Base-by-base conservation (phyloP, 441 rosid species). In the Gossypium davidsonii region DNA sequence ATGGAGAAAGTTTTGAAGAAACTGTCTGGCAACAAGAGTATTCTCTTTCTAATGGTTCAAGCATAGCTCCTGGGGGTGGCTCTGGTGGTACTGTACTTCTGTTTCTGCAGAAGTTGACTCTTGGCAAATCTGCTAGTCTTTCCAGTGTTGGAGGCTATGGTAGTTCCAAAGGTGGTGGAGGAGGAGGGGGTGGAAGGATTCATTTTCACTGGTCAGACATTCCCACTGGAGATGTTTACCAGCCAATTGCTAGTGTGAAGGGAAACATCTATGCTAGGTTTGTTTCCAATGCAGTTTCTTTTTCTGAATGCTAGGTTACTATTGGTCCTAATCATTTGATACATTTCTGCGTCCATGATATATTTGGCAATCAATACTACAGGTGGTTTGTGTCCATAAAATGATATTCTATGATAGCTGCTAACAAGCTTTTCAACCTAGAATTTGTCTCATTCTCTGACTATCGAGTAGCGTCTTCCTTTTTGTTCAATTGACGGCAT, bases 161-260 rank as follows among this genome's bases (percentile, higher is more conserved):
- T 67, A 87, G 96, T 79, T 88, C 83, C 34, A 63, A 78, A 25
- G 94, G 98, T 63, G 82, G 89, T 52, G 99, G 97, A 59, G 99
- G 99, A 11, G 99, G 98, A 1, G 97, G 99, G 55, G 99, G 99
- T 73, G 99, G 99, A 76, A 92, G 99, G 85, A 87, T 96, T 90
- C 98, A 92, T 81, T 91, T 96, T 80, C 98, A 93, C 73, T 96
- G 99, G 99, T 88, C 96, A 8, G 89, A 96, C 78, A 90, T 96
- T 84, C 95, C 97, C 68, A 91, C 94, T 18, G 99, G 99, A 70
- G 99, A 96, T 83, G 91, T 93, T 9, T 96, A 96, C 82, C 98
- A 89, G 91, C 99, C 99, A 39, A 89, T 96, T 74, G 98, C 99
- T 61, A 86, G 80, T 68, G 91, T 93, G 57, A 85, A 85, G 73